These are phyloP conservation scores for Platanthera zijinensis DNA, from an alignment of 106 monocot species.

Conservation along the genomic window DNA sequence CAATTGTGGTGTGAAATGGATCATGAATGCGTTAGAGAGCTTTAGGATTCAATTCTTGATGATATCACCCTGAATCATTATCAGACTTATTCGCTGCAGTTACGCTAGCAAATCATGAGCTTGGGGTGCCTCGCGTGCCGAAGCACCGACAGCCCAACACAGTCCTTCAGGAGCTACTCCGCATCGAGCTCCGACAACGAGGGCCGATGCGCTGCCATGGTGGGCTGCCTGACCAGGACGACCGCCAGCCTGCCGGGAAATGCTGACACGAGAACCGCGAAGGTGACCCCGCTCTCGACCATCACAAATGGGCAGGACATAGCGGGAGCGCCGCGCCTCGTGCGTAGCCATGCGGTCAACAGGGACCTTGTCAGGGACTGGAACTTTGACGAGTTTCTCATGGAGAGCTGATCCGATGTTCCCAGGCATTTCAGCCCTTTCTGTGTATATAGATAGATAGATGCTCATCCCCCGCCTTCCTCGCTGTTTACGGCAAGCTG, in stretches of 20 bases:
- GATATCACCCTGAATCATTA: not conserved
- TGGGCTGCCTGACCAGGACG: constrained; percentile 33
- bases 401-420: constrained; percentile 2
- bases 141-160: constrained; percentile 38
- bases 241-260: constrained; percentile 4
- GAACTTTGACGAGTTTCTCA: constrained; percentile 41
- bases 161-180: constrained; percentile 51
- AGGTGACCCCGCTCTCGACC: constrained; percentile 35
- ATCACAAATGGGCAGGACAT: constrained; percentile 12
- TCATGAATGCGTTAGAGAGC: not conserved
- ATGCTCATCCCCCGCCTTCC: not conserved
- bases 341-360: constrained; percentile 47
- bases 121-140: constrained; percentile 55
- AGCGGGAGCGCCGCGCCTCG: constrained; percentile 39
- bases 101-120: constrained; percentile 21
- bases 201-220: constrained; percentile 35
- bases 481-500: not conserved
- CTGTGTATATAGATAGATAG: not conserved
- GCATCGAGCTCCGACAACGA: constrained; percentile 48
- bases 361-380: constrained; percentile 59
- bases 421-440: not conserved
- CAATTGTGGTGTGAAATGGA: not conserved
- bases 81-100: not conserved
- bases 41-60: not conserved
- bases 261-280: constrained; percentile 16